Evolutionary conservation across 495 filamentous ascomycete genomes (phyloP).

Genomic region (Halenospora varia): DNA sequence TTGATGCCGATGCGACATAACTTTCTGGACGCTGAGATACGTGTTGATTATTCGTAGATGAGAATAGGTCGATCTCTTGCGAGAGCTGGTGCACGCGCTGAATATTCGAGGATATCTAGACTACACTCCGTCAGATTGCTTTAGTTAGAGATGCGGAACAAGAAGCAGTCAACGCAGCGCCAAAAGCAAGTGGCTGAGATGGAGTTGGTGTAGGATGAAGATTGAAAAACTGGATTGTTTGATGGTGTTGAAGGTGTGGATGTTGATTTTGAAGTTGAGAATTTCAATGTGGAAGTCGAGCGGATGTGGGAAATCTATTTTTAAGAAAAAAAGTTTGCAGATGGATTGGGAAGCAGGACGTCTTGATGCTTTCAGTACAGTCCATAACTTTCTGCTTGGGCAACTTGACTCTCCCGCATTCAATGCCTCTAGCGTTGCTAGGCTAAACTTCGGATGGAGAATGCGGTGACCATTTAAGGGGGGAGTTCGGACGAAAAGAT

Average conservation of each 20-base stretch:
- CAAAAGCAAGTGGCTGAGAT: not conserved
- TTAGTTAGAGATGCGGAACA: not conserved
- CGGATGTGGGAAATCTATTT: not conserved
- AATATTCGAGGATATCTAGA: not conserved
- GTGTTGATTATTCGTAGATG: not conserved
- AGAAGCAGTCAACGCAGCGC: not conserved
- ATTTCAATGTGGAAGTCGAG: too few relatives aligned
- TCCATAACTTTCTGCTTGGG: too few relatives aligned
- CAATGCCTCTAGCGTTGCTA: too few relatives aligned
- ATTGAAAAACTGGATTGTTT: too few relatives aligned
- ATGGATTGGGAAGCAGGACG: not conserved
- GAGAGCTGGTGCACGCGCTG: not conserved
- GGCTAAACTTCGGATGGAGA: too few relatives aligned
- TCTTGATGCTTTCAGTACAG: too few relatives aligned
- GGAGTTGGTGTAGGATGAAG: not conserved
- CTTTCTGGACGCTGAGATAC: not conserved
- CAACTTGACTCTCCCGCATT: too few relatives aligned
- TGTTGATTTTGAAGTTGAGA: not conserved
- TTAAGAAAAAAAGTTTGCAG: not conserved
- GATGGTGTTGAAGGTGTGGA: not conserved
- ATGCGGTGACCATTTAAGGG: too few relatives aligned
- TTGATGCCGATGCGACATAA: not conserved
- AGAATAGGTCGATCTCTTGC: not conserved
- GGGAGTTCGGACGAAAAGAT: too few relatives aligned
- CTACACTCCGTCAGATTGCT: not conserved